Percentiles rank a stretch among this genome's conserved stretches.
Conservation (phyloP, 2,329 filamentous ascomycete genomes). For the Orbilia quercus region DNA sequence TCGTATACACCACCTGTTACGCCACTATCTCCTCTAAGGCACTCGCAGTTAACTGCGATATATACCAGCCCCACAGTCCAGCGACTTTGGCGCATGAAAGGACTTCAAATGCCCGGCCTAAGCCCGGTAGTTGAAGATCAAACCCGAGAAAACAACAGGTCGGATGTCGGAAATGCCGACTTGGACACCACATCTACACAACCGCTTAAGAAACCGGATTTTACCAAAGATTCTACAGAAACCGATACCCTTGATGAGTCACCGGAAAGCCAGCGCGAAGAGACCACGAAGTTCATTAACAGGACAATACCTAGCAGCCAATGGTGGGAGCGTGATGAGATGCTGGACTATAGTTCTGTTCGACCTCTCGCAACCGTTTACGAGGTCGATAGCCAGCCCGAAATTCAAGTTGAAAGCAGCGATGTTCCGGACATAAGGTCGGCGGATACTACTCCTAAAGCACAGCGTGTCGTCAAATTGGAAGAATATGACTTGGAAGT, state of each 20-base stretch:
- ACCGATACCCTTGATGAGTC: not conserved
- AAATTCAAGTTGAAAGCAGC: slow-evolving; percentile 36
- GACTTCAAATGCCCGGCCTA: slow-evolving; percentile 10
- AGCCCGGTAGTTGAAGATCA: slow-evolving; percentile 34
- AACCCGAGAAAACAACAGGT: slow-evolving; percentile 3
- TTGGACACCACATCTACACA: not conserved
- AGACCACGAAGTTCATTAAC: not conserved
- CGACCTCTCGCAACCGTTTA: slow-evolving; percentile 29
- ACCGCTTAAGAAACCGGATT: slow-evolving; percentile 20
- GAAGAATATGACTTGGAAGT: slow-evolving; percentile 17
- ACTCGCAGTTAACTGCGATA: slow-evolving; percentile 42
- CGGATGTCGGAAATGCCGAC: slow-evolving; percentile 4
- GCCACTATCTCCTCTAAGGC: slow-evolving; percentile 46
- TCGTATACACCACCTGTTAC: slow-evolving; percentile 48
- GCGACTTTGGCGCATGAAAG: slow-evolving; percentile 44
- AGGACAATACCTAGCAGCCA: slow-evolving; percentile 41
- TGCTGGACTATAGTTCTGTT: slow-evolving; percentile 15
- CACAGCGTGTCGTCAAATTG: not conserved
- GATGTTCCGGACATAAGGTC: slow-evolving; percentile 8
- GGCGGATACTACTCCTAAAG: slow-evolving; percentile 8
- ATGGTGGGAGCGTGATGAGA: slow-evolving; percentile 52
- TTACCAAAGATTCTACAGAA: not conserved
- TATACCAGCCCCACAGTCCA: slow-evolving; percentile 44
- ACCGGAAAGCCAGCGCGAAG: not conserved
- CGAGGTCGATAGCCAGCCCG: slow-evolving; percentile 49